These are phyloP conservation scores for Pyrrhoderma noxium DNA, from an alignment of 1,284 basidiomycete genomes.

Conservation along the genomic window DNA sequence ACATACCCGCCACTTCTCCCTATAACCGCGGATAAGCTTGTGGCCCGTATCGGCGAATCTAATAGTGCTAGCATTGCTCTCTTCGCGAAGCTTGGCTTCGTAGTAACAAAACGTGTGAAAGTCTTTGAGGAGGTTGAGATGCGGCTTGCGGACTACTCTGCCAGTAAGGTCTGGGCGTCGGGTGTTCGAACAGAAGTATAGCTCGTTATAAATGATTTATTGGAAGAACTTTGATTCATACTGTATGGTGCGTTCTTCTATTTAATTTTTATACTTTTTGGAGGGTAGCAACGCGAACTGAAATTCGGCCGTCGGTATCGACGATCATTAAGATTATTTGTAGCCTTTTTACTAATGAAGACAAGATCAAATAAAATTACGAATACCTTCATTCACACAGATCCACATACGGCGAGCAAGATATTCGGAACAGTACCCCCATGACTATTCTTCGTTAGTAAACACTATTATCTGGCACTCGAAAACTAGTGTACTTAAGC, in stretches of 20 bases:
- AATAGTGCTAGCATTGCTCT: conserved; percentile 51
- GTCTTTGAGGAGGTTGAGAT: conserved; percentile 75
- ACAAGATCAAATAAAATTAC: no score
- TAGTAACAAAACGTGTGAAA: conserved; percentile 52
- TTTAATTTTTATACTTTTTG: not conserved
- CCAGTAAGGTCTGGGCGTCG: conserved; percentile 4
- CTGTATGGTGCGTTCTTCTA: not conserved
- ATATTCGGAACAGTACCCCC: no score
- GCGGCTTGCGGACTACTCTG: conserved; percentile 25
- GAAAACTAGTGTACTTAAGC: no score
- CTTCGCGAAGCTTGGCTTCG: conserved; percentile 66
- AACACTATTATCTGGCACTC: no score
- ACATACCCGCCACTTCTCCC: conserved; percentile 27
- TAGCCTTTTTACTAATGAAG: no score
- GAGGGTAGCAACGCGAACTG: not conserved
- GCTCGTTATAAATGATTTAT: not conserved
- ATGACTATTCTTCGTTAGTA: no score
- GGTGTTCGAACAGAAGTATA: conserved; percentile 1
- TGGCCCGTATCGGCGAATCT: conserved; percentile 46
- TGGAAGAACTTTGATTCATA: not conserved
- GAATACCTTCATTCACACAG: no score
- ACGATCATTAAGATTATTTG: not conserved
- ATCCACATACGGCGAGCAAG: no score
- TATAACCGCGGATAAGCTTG: conserved; percentile 35
- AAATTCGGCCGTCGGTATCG: not conserved